phyloP scores from a whole-genome alignment of 495 filamentous ascomycete species.

The Lepraria neglecta region DNA sequence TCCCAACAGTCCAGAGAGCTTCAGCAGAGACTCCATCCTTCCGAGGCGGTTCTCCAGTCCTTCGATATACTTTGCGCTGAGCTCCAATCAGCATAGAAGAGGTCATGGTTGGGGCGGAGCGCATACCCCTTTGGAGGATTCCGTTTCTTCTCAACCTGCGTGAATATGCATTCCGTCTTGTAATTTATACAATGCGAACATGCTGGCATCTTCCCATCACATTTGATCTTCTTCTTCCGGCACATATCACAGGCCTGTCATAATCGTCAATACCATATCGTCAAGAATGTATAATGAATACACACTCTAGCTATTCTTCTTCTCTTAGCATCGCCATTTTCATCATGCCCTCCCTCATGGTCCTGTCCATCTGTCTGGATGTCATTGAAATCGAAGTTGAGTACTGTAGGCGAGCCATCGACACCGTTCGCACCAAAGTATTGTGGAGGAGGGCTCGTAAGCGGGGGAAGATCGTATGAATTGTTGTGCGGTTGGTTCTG shows the following conservation, averaged over 20 bases:
- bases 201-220: conserved; percentile 90
- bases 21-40: conserved; percentile 85
- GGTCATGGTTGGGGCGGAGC: not conserved
- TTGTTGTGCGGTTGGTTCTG: conserved; percentile 36
- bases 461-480: conserved; percentile 44
- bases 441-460: conserved; percentile 59
- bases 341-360: conserved; percentile 49
- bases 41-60: conserved; percentile 90
- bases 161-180: conserved; percentile 96
- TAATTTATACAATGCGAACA: conserved; percentile 98
- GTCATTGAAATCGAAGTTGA: conserved; percentile 49
- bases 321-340: conserved; percentile 74
- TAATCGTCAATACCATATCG: conserved; percentile 26
- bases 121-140: conserved; percentile 92
- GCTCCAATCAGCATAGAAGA: conserved; percentile 22
- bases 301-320: conserved; percentile 84
- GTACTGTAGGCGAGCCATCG: conserved; percentile 55
- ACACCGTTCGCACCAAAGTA: conserved; percentile 60
- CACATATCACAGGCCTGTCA: conserved; percentile 95
- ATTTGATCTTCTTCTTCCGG: conserved; percentile 99
- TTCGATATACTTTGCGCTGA: conserved; percentile 94
- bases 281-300: conserved; percentile 21
- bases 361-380: conserved; percentile 51
- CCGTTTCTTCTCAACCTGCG: conserved; percentile 96
- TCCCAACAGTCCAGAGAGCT: conserved; percentile 78